phyloP scores from a whole-genome alignment of 1,284 basidiomycete genomes.

The Trichosporon asahii region DNA sequence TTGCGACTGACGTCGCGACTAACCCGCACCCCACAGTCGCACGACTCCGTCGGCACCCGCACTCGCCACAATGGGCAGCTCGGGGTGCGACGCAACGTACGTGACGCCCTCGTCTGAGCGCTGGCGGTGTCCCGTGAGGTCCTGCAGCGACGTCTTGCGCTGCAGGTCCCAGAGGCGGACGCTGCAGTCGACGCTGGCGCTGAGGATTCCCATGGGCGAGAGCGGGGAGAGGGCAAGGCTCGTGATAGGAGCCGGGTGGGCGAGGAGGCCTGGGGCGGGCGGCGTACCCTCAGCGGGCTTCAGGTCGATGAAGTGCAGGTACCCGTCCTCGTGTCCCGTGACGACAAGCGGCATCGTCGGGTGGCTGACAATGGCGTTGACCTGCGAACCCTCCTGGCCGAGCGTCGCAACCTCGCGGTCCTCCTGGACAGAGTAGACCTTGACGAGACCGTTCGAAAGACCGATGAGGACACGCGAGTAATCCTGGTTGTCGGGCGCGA shows the following conservation, averaged over 20 bases:
- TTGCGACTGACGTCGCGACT: neutral
- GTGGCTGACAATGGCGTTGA: constrained; percentile 86
- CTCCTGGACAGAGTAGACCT: constrained; percentile 81
- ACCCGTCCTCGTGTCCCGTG: constrained; percentile 90
- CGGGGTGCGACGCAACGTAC: constrained; percentile 58
- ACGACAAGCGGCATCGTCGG: constrained; percentile 84
- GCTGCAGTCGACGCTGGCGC: constrained; percentile 89
- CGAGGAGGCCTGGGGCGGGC: constrained; percentile 81
- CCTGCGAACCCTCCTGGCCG: constrained; percentile 61
- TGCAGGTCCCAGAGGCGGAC: constrained; percentile 89
- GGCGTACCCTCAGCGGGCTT: constrained; percentile 61
- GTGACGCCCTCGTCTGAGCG: constrained; percentile 88
- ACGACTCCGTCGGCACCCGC: constrained; percentile 94
- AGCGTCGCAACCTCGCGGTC: constrained; percentile 73
- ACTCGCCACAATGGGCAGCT: constrained; percentile 81
- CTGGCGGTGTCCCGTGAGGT: constrained; percentile 77
- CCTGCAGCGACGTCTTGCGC: constrained; percentile 69
- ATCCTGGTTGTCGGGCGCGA: constrained; percentile 54
- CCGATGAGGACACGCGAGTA: constrained; percentile 61
- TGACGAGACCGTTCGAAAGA: constrained; percentile 84
- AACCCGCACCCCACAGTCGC: constrained; percentile 62
- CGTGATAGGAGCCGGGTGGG: constrained; percentile 87
- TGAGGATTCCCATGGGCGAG: constrained; percentile 69
- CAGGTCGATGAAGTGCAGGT: constrained; percentile 84
- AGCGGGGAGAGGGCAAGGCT: constrained; percentile 79